Evolutionary conservation across 1,284 basidiomycete genomes (phyloP), one percentile per base, ranked within the genome.

Genomic region (Psilocybe mexicana): DNA sequence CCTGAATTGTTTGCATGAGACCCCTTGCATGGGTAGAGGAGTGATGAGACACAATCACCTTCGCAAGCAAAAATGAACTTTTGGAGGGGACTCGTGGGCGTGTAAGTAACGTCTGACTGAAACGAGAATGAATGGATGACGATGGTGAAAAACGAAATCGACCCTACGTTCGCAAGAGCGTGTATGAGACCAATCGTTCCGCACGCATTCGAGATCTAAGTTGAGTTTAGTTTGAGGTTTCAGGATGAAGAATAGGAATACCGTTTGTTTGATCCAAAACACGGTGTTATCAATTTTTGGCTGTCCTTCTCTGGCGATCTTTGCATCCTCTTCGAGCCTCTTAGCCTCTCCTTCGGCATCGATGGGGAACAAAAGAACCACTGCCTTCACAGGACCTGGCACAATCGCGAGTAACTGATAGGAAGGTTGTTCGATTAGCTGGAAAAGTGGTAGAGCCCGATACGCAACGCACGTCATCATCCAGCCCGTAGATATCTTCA

Each of bases 121-220:
- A n/a, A n/a, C n/a, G n/a, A n/a, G n/a, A n/a, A n/a, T 38, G 43
- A 18, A 30, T 54, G 23, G 44, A 10, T 2, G 7, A 10, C 8
- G 18, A 52, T 38, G 25, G 10, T 10, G 0, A 5, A 23, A 43
- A 24, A 8, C 28, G 52, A 49, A 7, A 36, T 25, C 12, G 35
- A 36, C 24, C 43, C 35, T 48, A 89, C 87, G 66, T 94, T 94
- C 18, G 81, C 82, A 47, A 94, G 69, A 3, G 91, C 85, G 69
- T 96, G 94, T 11, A 96, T 76, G 6, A 96, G 76, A 0, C 88
- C 94, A 66, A 96, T 94, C 0, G 93, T 94, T 1, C 94, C 94
- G 66, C 94, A 96, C 0, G 94, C 93, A 68, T 95, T 95, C 1
- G 80, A 73, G 59, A 95, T 94, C 92, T 93, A 59, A 42, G 2